Evolutionary conservation across 148 eudicot genomes (phyloP), one percentile per base, ranked within the genome.

Genomic region (Vaccinium darrowii): DNA sequence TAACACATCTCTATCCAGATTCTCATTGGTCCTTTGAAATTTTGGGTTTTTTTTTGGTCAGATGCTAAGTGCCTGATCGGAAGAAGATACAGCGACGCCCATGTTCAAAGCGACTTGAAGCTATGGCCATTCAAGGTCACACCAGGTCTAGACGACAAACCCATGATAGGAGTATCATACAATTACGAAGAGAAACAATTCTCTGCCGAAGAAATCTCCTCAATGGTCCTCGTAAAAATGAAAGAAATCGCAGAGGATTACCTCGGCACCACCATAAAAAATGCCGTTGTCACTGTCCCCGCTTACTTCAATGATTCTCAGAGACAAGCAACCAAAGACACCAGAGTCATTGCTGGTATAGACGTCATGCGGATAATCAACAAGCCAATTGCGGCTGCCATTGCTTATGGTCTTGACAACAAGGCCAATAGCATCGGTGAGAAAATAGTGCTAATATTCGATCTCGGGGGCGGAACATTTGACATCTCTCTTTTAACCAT

Each of bases 201-300:
- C 56, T 23, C 80, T 25, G 60, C 80, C 1, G 79, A 76, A 76
- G 79, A 76, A 76, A 76, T 76, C 27, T 76, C 79, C 2, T 76
- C 79, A 3, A 76, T 49, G 79, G 79, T 76, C 79, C 79, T 76
- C 6, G 15, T 4, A 3, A 76, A 76, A n/a, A 76, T 76, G 30
- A 76, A 10, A 76, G 79, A 76, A 39, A 76, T n/a, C 1, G 79
- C 56, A 1, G 79, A 76, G 30, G 30, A 51, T 49, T 76, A 76
- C 56, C 56, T 76, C 0, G 54, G 79, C n/a, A 76, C 36, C 36
- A 76, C 21, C 0, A 2, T 77, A 14, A 77, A 51, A 13, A 77
- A 77, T 13, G 80, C 21, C 0, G 60, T 77, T 0, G 5, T 77
- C 1, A 25, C 80, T 23, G 47, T 43, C 47, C 47, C 47, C 0